Evolutionary conservation across 1,284 basidiomycete genomes (phyloP).

Genomic region (Melampsora medusae): DNA sequence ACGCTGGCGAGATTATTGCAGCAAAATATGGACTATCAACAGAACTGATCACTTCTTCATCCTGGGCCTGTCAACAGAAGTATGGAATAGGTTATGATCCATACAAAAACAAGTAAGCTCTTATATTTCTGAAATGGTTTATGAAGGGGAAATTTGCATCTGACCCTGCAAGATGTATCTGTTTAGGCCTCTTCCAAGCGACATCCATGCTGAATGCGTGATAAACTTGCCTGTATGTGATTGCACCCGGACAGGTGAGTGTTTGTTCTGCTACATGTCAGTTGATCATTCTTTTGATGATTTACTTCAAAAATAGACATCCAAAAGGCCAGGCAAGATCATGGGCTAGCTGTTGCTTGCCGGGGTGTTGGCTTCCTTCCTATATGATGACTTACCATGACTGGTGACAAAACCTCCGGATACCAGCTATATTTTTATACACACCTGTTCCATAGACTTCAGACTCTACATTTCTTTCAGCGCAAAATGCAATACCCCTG

Average conservation of each 20-base stretch:
- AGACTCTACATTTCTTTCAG: no score
- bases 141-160: neutral
- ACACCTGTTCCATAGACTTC: no score
- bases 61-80: slow-evolving; percentile 38
- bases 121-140: no score
- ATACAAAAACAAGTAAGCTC: slow-evolving; percentile 20
- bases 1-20: slow-evolving; percentile 15
- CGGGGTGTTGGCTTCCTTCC: slow-evolving; percentile 7
- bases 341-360: slow-evolving; percentile 1
- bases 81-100: slow-evolving; percentile 31
- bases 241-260: slow-evolving; percentile 24
- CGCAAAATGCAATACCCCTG: no score
- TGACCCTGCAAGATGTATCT: neutral
- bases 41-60: slow-evolving; percentile 25
- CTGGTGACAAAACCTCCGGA: no score
- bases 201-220: slow-evolving; percentile 39
- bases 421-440: no score
- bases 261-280: neutral
- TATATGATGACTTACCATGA: neutral
- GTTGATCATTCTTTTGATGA: neutral
- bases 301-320: neutral
- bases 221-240: slow-evolving; percentile 42
- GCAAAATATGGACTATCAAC: slow-evolving; percentile 34
- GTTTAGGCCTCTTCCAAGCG: slow-evolving; percentile 23
- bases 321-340: slow-evolving; percentile 6